Base-by-base conservation (phyloP, 176 grass and related monocot species). In the Lolium perenne region DNA sequence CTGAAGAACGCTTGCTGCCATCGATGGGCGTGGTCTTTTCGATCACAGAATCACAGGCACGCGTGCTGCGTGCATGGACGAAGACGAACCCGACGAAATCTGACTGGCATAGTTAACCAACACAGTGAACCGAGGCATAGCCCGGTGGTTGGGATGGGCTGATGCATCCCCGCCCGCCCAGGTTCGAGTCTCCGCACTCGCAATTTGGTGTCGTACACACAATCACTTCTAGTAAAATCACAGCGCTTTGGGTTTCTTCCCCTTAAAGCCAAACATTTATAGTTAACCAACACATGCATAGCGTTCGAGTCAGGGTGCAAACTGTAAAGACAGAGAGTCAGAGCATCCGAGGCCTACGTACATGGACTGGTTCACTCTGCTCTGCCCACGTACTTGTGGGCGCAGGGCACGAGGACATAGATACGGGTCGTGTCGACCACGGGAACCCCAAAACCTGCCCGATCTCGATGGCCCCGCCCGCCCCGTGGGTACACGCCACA, bases 291-390 rank as follows among this genome's bases (percentile, higher is more conserved):
- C 32, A 35, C 32, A 35, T 35, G 32, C 53, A 43, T 57, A 25
- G 40, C 25, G 22, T 8, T 8, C 0, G 10, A 56, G 50, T 12
- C 38, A 71, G 23, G 40, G 18, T 50, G 86, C 71, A 66, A 43
- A 43, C 69, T 29, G 69, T 25, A 50, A 69, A 69, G 12, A 20
- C 1, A 35, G 4, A 40, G 38, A 10, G 38, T 13, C 26, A 43
- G 22, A 89, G 77, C 77, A 85, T 89, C 77, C 80, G 79, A 90
- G 51, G 18, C 32, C 32, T 35, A 35, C 32, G 32, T 35, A 35
- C 32, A 35, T 35, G 32, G 32, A 35, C 32, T 35, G 26, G 26
- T 55, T 14, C 3, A 13, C 59, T 63, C 48, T 15, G 9, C 57
- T 15, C 46, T 48, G 46, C 46, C 46, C 51, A 55, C 51, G 51